These are phyloP conservation scores for Lactifluus hygrophoroides DNA, from an alignment of 768 basidiomycete species.

Conservation along the genomic window DNA sequence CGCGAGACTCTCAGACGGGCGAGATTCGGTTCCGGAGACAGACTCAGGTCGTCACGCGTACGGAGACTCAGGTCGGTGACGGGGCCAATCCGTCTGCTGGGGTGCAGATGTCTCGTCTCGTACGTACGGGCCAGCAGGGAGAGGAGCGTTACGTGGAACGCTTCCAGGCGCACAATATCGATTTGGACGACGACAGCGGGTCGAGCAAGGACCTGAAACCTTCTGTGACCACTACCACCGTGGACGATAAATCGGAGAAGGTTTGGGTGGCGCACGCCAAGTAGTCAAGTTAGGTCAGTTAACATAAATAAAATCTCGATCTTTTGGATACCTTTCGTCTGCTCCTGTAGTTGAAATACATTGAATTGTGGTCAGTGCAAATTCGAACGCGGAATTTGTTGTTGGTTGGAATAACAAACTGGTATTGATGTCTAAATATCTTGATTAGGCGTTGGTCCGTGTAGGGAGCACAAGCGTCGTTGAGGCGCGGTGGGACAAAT, in stretches of 20 bases:
- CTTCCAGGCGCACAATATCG: slow-evolving; percentile 18
- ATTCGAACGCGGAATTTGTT: slow-evolving; percentile 17
- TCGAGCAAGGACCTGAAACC: slow-evolving; percentile 1
- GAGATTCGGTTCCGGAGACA: slow-evolving; percentile 20
- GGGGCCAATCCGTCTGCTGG: slow-evolving; percentile 2
- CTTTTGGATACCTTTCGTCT: no score
- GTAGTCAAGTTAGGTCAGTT: no score
- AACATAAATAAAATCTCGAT: no score
- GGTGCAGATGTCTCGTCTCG: slow-evolving; percentile 10
- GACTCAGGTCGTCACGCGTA: slow-evolving; percentile 3
- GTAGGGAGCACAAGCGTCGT: not conserved
- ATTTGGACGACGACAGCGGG: slow-evolving; percentile 8
- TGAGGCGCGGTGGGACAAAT: slow-evolving; percentile 3
- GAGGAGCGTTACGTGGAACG: slow-evolving; percentile 16
- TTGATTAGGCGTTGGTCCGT: not conserved
- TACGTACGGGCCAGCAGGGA: not conserved
- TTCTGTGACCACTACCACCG: not conserved
- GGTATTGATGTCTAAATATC: not conserved
- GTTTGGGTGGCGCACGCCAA: slow-evolving; percentile 3
- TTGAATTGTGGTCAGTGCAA: slow-evolving; percentile 10
- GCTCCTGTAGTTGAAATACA: no score
- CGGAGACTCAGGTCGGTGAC: not conserved
- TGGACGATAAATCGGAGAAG: not conserved
- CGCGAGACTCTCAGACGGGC: slow-evolving; percentile 14
- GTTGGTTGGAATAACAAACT: not conserved